A percentile compares a stretch with the other conserved stretches of the same genome.
phyloP scores from a whole-genome alignment of 2,329 filamentous ascomycete species.

The Grosmannia penicillata region DNA sequence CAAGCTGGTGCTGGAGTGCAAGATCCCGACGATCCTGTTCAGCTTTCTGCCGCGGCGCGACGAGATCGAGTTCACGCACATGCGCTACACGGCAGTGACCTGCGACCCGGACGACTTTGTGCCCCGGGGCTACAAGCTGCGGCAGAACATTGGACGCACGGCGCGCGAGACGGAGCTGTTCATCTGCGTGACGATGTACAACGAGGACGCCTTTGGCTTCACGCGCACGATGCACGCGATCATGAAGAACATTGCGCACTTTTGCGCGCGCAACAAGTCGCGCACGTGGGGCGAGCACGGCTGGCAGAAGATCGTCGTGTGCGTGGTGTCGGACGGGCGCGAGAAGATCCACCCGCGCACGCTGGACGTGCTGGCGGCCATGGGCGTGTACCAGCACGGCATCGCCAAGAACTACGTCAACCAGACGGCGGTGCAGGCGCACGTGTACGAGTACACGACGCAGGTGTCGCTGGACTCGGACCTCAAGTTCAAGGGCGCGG shows the following conservation, averaged over 20 bases:
- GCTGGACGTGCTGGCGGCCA: slow-evolving; percentile 83
- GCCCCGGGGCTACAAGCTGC: slow-evolving; percentile 82
- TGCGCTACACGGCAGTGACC: slow-evolving; percentile 88
- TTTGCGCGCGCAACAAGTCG: slow-evolving; percentile 83
- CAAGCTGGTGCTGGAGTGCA: slow-evolving; percentile 94
- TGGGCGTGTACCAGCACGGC: slow-evolving; percentile 95
- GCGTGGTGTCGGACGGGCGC: slow-evolving; percentile 87
- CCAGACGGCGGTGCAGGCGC: slow-evolving; percentile 83
- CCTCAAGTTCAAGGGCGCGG: slow-evolving; percentile 95
- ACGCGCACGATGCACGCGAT: slow-evolving; percentile 97
- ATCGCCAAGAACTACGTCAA: slow-evolving; percentile 99
- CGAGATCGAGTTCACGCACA: slow-evolving; percentile 90
- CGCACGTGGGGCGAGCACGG: slow-evolving; percentile 93
- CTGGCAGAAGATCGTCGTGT: slow-evolving; percentile 99
- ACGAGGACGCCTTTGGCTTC: slow-evolving; percentile 93
- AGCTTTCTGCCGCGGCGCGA: slow-evolving; percentile 88
- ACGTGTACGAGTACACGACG: slow-evolving; percentile 98
- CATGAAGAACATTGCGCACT: slow-evolving; percentile 95
- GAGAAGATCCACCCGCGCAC: slow-evolving; percentile 83
- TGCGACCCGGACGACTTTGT: slow-evolving; percentile 88
- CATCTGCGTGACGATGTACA: slow-evolving; percentile 98
- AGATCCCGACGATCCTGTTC: slow-evolving; percentile 96
- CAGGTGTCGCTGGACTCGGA: slow-evolving; percentile 93
- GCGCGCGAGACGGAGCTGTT: slow-evolving; percentile 87
- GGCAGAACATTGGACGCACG: slow-evolving; percentile 85